phyloP scores from a whole-genome alignment of 1,284 basidiomycete genomes.

The Ganoderma leucocontextum region DNA sequence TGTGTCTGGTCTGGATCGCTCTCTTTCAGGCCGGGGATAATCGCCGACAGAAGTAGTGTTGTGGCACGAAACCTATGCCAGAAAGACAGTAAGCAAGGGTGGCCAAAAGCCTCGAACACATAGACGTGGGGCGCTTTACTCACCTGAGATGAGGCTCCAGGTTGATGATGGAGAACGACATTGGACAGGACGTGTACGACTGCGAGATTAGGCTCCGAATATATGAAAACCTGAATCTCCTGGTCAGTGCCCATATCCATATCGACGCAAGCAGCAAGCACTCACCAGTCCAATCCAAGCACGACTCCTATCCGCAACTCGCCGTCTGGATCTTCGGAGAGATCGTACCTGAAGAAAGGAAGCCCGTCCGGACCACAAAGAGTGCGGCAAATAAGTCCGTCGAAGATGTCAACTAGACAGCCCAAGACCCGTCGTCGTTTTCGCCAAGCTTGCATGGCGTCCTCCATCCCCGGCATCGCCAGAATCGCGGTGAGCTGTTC shows the following conservation, averaged over 20 bases:
- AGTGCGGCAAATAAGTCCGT: constrained; percentile 32
- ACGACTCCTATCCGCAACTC: constrained; percentile 39
- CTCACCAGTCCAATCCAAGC: constrained; percentile 40
- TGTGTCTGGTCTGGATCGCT: constrained; percentile 44
- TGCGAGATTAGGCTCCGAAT: constrained; percentile 41
- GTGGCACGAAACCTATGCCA: constrained; percentile 39
- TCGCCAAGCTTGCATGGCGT: constrained; percentile 33
- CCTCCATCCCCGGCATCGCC: constrained; percentile 33
- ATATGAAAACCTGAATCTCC: constrained; percentile 45
- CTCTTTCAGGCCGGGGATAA: constrained; percentile 49
- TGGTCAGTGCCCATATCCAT: not conserved
- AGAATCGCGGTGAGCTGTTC: constrained; percentile 30
- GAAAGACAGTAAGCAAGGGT: not conserved
- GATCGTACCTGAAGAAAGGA: constrained; percentile 34
- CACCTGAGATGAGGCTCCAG: constrained; percentile 40
- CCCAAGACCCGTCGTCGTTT: constrained; percentile 20
- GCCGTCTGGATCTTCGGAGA: constrained; percentile 11
- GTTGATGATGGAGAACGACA: constrained; percentile 44
- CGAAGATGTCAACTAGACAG: constrained; percentile 36
- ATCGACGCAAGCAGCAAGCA: not conserved
- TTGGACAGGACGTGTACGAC: constrained; percentile 44
- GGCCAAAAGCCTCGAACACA: not conserved
- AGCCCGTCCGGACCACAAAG: constrained; percentile 31
- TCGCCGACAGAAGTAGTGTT: constrained; percentile 42
- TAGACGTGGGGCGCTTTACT: not conserved